A percentile compares a stretch with the other conserved stretches of the same genome.
Conservation (phyloP, 768 basidiomycete genomes). For the Termitomyces sp. region DNA sequence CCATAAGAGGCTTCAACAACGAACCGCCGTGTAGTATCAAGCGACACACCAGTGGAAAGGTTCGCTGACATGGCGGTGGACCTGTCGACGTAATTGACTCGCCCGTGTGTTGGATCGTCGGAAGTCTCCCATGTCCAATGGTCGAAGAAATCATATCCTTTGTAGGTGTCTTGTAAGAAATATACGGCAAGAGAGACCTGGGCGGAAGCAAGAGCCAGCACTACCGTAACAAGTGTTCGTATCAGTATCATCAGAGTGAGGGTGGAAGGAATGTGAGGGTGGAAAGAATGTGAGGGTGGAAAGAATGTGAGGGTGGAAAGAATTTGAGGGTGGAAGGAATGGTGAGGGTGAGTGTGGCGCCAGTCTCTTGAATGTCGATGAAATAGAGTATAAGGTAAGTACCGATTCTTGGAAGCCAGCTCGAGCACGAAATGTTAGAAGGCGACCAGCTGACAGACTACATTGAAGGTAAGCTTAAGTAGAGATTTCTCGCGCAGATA, state of each 20-base stretch:
- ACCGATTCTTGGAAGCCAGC: neutral
- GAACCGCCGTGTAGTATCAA: neutral
- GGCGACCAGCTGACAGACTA: neutral
- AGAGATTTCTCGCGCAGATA: neutral
- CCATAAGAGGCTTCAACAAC: neutral
- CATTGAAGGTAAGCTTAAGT: no score
- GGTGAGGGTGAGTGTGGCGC: neutral
- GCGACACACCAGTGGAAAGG: constrained; percentile 39
- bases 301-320: constrained; percentile 1
- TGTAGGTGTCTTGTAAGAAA: constrained; percentile 7
- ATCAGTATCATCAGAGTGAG: neutral
- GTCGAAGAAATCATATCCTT: constrained; percentile 32
- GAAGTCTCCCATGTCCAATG: constrained; percentile 44
- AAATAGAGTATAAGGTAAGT: neutral
- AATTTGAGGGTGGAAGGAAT: neutral
- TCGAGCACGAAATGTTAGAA: neutral
- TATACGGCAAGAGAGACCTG: constrained; percentile 1
- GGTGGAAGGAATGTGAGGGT: neutral
- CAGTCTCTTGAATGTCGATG: neutral
- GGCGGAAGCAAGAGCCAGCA: constrained; percentile 1
- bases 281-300: constrained; percentile 1
- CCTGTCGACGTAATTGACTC: constrained; percentile 52
- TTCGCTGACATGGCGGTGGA: constrained; percentile 34
- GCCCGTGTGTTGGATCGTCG: constrained; percentile 62
- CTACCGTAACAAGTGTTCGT: neutral